A percentile compares a stretch with the other conserved stretches of the same genome.
Conservation (phyloP, 2,329 filamentous ascomycete species). For the Botrytis medusae region DNA sequence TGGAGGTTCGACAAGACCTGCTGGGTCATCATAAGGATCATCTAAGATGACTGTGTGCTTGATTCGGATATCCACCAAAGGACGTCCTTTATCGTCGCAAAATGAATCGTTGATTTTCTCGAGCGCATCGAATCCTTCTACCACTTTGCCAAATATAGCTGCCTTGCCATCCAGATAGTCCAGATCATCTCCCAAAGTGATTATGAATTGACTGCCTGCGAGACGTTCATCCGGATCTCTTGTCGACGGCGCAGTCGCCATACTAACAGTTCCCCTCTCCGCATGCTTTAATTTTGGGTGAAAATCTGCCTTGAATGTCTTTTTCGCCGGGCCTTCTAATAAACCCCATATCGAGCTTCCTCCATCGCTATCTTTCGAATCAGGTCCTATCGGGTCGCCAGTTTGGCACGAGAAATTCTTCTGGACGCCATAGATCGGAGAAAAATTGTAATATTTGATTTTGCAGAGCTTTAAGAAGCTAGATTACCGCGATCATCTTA, state of each 20-base stretch:
- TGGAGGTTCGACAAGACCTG: conserved; percentile 72
- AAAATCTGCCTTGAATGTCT: conserved; percentile 81
- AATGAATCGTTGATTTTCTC: conserved; percentile 93
- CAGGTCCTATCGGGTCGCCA: conserved; percentile 87
- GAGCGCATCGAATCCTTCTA: conserved; percentile 90
- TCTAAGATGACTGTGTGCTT: conserved; percentile 90
- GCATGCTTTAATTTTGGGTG: conserved; percentile 84
- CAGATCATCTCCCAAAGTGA: conserved; percentile 85
- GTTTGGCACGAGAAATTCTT: conserved; percentile 96
- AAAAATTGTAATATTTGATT: conserved; percentile 98
- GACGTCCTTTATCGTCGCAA: conserved; percentile 79
- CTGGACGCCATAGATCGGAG: conserved; percentile 87
- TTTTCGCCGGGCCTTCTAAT: conserved; percentile 66
- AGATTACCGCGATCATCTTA: conserved; percentile 49
- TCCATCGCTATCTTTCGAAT: conserved; percentile 82
- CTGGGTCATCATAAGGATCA: conserved; percentile 84
- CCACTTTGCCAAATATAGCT: conserved; percentile 92
- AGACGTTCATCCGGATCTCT: conserved; percentile 78
- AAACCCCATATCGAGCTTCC: conserved; percentile 92
- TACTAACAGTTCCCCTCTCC: conserved; percentile 90
- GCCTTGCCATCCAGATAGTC: conserved; percentile 91
- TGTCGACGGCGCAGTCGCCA: conserved; percentile 83
- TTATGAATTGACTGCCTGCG: conserved; percentile 88
- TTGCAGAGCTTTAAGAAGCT: conserved; percentile 99
- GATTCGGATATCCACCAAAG: conserved; percentile 91